Base-by-base conservation (phyloP, 1,284 basidiomycete genomes). In the Phlebopus sp. region DNA sequence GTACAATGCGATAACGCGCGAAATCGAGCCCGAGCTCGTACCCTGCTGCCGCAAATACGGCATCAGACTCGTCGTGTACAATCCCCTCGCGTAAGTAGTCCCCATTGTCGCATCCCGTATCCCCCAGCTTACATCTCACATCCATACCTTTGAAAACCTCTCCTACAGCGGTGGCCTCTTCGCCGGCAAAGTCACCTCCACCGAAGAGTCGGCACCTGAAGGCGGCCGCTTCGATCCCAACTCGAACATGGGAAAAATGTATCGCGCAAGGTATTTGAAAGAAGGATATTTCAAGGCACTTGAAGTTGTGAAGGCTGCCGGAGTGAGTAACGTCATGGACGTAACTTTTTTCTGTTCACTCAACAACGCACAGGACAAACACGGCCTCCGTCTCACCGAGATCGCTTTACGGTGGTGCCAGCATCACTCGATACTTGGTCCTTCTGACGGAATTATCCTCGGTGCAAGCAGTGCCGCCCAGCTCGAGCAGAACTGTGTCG, bases 31-130 rank as follows among this genome's bases (percentile, higher is more conserved):
- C 3, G 77, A 80, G 58, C 71, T 79, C 18, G 58, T 77, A 18
- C 77, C 75, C 3, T 76, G 75, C 59, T 66, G 69, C 47, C 68
- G 77, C 34, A 78, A 78, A 56, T 77, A 68, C 59, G 75, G 74
- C n/a, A 56, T 82, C 35, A 63, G 75, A 15, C 65, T 78, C 45
- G 76, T 79, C n/a, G 66, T 75, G 35, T 64, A 60, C 31, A 56
- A 55, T 46, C 59, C 56, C 10, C 47, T 57, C 2, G 60, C 59
- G 57, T 61, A 27, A 19, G 58, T 49, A 8, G 25, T 5, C 13
- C 29, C 31, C 50, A 47, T 13, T 53, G 52, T 32, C 44, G 29
- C 21, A 10, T 15, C 10, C 9, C 10, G 10, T 29, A 9, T 29
- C 4, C 27, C 27, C 2, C n/a, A n/a, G n/a, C n/a, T n/a, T n/a